Conservation (phyloP, 495 filamentous ascomycete species). For the Saxophila tyrrhenica region DNA sequence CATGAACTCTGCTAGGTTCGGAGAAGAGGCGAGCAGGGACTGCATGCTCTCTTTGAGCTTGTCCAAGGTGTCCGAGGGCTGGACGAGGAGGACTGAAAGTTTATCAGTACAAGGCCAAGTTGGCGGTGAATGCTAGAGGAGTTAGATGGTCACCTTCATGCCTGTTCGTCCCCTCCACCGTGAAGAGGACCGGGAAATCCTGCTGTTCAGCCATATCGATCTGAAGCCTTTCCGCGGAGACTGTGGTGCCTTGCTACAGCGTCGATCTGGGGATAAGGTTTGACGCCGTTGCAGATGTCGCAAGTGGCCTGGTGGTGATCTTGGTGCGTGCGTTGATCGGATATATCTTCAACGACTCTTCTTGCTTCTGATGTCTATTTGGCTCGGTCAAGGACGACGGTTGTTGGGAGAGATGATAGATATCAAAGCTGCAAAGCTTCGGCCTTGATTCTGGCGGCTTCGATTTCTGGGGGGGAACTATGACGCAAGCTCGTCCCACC, state of each 20-base stretch:
- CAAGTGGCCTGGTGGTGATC: neutral
- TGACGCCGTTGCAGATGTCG: neutral
- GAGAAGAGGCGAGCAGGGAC: constrained; percentile 15
- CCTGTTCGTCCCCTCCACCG: constrained; percentile 19
- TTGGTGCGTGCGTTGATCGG: neutral
- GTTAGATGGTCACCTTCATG: constrained; percentile 17
- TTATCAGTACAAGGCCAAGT: neutral
- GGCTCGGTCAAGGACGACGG: too few relatives aligned
- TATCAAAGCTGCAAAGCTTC: too few relatives aligned
- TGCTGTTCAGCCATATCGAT: constrained; percentile 10
- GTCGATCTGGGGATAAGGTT: constrained; percentile 1
- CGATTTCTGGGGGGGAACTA: too few relatives aligned
- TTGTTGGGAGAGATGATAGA: too few relatives aligned
- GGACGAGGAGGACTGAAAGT: constrained; percentile 12
- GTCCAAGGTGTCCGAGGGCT: constrained; percentile 11
- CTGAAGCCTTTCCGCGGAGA: neutral
- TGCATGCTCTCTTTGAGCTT: constrained; percentile 15
- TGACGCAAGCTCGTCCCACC: too few relatives aligned
- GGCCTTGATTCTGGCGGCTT: too few relatives aligned
- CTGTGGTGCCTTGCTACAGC: neutral
- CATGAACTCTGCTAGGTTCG: constrained; percentile 24
- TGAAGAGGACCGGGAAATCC: constrained; percentile 25
- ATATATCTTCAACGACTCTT: too few relatives aligned
- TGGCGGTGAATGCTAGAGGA: neutral
- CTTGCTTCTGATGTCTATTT: too few relatives aligned